Evolutionary conservation across 2,329 filamentous ascomycete species (phyloP), one percentile per base, ranked within the genome.

Genomic region (Huntiella abstrusa): DNA sequence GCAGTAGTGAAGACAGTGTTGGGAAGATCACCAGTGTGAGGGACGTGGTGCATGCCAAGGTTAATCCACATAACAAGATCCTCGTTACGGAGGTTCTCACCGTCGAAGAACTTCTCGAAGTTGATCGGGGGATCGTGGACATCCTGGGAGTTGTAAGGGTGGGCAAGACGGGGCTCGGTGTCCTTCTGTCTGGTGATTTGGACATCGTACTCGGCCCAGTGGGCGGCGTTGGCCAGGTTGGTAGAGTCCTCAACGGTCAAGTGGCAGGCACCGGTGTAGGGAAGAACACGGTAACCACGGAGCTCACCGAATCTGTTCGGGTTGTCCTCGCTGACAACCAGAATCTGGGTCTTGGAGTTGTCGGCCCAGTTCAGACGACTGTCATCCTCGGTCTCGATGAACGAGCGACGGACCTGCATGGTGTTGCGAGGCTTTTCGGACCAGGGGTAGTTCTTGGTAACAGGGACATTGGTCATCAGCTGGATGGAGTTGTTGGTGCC

Each of bases 11-110:
- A 59, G 15, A 61, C 53, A 3, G 59, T 61, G 33, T 58, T 57
- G 17, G 59, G 58, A 11, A 56, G 45, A 13, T 55, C 55, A 40
- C 53, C 54, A 1, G 69, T 67, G 52, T 70, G 65, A 7, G 71
- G 67, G n/a, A 73, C 57, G 53, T 75, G 71, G 53, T 75, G 70
- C 66, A 70, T 74, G 12, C 71, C 71, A 5, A 64, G 52, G 50
- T 63, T 74, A 49, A 74, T 61, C 63, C 66, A 74, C 10, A 73
- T 45, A 2, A 73, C 69, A 8, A 69, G 68, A 17, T 52, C 51
- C n/a, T 50, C 47, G 10, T 50, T 42, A 39, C 48, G 45, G 6
- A 52, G 45, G 19, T 16, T 38, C 48, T 51, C 51, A 41, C 51
- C 50, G 33, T 52, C 50, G 16, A 68, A 62, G 51, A 69, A 68